A percentile compares a stretch with the other conserved stretches of the same genome.
phyloP scores from a whole-genome alignment of 148 eudicot species.

The Rhododendron ovatum region DNA sequence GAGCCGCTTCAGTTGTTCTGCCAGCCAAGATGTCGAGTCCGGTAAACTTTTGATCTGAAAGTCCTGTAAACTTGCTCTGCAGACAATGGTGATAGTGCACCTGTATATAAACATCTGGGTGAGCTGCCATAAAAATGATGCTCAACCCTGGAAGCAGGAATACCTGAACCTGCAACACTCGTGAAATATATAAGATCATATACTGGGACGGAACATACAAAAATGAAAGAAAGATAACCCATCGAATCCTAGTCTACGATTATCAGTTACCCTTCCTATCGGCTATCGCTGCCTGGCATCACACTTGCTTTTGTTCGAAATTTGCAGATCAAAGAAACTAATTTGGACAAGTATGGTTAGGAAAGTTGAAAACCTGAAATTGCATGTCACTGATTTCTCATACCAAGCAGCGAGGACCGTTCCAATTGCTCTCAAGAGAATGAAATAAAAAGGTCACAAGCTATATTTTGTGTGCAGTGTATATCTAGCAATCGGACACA shows the following conservation, averaged over 20 bases:
- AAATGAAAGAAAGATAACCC: not conserved
- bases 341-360: not conserved
- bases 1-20: constrained; percentile 15
- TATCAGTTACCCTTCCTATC: not conserved
- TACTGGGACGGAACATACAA: not conserved
- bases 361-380: not conserved
- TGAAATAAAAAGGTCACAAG: not conserved
- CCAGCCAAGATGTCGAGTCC: constrained; percentile 19
- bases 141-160: constrained; percentile 55
- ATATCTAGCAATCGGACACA: not conserved
- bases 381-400: not conserved
- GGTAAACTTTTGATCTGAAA: constrained; percentile 27
- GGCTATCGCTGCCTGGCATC: not conserved
- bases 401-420: not conserved
- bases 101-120: constrained; percentile 74
- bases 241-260: not conserved
- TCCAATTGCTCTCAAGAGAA: constrained; percentile 4
- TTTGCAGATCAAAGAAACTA: not conserved
- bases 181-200: constrained; percentile 37
- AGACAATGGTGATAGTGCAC: constrained; percentile 42
- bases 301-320: not conserved
- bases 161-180: constrained; percentile 91
- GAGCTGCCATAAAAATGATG: constrained; percentile 57
- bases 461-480: not conserved
- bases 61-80: constrained; percentile 44